Evolutionary conservation across 2,329 filamentous ascomycete genomes (phyloP).

Genomic region (Fusarium sp.): DNA sequence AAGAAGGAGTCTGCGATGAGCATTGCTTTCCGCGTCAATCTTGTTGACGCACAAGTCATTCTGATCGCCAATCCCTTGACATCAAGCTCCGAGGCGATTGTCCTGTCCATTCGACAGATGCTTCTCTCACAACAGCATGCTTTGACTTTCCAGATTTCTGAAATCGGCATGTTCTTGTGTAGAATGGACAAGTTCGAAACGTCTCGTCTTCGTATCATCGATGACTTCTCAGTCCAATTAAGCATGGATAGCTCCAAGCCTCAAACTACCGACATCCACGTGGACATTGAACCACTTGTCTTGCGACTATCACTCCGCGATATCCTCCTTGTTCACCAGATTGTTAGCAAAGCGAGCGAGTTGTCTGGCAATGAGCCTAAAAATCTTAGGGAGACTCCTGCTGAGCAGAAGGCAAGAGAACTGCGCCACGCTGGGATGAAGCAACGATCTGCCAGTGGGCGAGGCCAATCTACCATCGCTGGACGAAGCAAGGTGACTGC

Average conservation of each 20-base stretch:
- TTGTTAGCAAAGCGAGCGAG: conserved; percentile 89
- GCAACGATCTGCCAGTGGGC: conserved; percentile 66
- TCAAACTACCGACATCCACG: conserved; percentile 79
- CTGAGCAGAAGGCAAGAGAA: conserved; percentile 67
- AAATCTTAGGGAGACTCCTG: conserved; percentile 48
- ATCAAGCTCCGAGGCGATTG: conserved; percentile 92
- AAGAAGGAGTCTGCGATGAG: conserved; percentile 63
- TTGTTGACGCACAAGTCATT: conserved; percentile 96
- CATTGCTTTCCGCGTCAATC: conserved; percentile 88
- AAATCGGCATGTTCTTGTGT: conserved; percentile 98
- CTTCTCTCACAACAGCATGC: conserved; percentile 94
- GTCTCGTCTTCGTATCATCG: conserved; percentile 88
- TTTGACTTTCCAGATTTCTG: conserved; percentile 89
- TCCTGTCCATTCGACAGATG: conserved; percentile 92
- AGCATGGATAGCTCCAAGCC: conserved; percentile 78
- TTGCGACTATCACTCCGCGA: conserved; percentile 91
- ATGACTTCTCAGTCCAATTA: conserved; percentile 93
- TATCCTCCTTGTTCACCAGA: conserved; percentile 93
- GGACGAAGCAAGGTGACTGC: conserved; percentile 52
- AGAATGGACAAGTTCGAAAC: conserved; percentile 98
- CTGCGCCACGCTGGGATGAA: conserved; percentile 61
- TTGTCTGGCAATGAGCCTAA: conserved; percentile 75
- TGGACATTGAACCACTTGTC: conserved; percentile 91
- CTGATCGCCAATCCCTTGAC: conserved; percentile 94
- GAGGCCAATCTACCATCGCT: conserved; percentile 62